Evolutionary conservation across 2,329 filamentous ascomycete genomes (phyloP).

Genomic region (Diplodia seriata): DNA sequence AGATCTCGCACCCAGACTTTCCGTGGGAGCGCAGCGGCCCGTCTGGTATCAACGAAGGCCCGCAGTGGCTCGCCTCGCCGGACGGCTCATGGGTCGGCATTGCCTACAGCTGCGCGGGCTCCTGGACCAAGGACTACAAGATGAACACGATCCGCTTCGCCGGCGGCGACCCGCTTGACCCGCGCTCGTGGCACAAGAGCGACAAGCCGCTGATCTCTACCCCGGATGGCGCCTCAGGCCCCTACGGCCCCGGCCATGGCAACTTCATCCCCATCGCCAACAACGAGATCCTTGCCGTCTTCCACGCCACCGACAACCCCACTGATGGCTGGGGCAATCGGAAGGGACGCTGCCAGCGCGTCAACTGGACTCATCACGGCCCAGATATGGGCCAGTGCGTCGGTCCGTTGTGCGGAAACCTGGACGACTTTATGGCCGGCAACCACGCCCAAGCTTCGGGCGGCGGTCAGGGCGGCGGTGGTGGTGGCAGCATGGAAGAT

Average conservation of each 20-base stretch:
- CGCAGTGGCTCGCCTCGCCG: conserved; percentile 48
- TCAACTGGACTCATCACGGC: conserved; percentile 43
- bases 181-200: conserved; percentile 50
- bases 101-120: conserved; percentile 56
- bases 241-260: conserved; percentile 56
- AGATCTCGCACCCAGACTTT: conserved; percentile 51
- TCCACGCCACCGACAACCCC: conserved; percentile 55
- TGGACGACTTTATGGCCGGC: conserved; percentile 28
- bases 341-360: conserved; percentile 54
- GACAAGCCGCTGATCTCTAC: conserved; percentile 49
- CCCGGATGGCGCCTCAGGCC: conserved; percentile 38
- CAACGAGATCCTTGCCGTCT: conserved; percentile 52
- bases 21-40: conserved; percentile 51
- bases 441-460: conserved; percentile 12
- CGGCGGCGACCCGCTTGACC: conserved; percentile 51
- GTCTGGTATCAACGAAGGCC: conserved; percentile 56
- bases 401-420: conserved; percentile 35
- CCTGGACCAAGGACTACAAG: conserved; percentile 58
- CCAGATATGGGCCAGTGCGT: conserved; percentile 45
- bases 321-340: conserved; percentile 54
- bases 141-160: conserved; percentile 54
- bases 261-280: conserved; percentile 51
- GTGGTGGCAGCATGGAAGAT: conserved; percentile 10
- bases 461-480: neutral
- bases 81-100: conserved; percentile 52